phyloP scores from a whole-genome alignment of 352 stramenopile species.

The Globisporangium heterothallicum region DNA sequence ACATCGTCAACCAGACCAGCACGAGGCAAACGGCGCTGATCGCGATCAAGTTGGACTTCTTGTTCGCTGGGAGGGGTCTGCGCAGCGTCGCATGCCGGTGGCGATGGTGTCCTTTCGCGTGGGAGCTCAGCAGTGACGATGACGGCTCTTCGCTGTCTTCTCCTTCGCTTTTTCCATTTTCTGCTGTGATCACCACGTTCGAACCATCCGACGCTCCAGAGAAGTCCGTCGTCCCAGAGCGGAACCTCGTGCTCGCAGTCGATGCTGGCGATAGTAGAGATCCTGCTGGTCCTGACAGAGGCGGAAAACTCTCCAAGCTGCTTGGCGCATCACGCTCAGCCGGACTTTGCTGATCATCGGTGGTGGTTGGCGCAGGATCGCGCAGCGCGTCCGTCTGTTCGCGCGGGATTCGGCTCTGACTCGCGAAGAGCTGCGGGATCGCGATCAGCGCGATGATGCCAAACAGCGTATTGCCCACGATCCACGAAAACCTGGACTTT shows the following conservation, averaged over 20 bases:
- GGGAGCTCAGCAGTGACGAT: neutral
- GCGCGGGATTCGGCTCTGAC: slow-evolving; percentile 41
- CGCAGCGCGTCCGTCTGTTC: slow-evolving; percentile 46
- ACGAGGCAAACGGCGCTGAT: slow-evolving; percentile 33
- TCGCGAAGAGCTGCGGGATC: slow-evolving; percentile 66
- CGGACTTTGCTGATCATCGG: slow-evolving; percentile 20
- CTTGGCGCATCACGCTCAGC: neutral
- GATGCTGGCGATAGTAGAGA: neutral
- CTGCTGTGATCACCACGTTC: neutral
- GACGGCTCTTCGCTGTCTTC: neutral
- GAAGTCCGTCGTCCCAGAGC: slow-evolving; percentile 8
- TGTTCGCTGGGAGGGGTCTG: slow-evolving; percentile 9
- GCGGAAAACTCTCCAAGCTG: no score
- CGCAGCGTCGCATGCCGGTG: slow-evolving; percentile 12
- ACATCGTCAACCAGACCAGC: slow-evolving; percentile 66
- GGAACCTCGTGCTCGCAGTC: neutral
- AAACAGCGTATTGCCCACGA: slow-evolving; percentile 78
- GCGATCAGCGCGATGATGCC: slow-evolving; percentile 56
- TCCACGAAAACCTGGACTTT: slow-evolving; percentile 52
- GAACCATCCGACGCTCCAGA: neutral
- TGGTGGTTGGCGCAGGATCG: no score
- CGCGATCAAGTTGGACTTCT: slow-evolving; percentile 29
- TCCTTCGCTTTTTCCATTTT: neutral
- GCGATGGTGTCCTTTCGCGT: neutral
- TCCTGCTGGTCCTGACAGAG: no score